A percentile compares a stretch with the other conserved stretches of the same genome.
phyloP scores from a whole-genome alignment of 257 asterid genomes.

The Ocimum tenuiflorum region DNA sequence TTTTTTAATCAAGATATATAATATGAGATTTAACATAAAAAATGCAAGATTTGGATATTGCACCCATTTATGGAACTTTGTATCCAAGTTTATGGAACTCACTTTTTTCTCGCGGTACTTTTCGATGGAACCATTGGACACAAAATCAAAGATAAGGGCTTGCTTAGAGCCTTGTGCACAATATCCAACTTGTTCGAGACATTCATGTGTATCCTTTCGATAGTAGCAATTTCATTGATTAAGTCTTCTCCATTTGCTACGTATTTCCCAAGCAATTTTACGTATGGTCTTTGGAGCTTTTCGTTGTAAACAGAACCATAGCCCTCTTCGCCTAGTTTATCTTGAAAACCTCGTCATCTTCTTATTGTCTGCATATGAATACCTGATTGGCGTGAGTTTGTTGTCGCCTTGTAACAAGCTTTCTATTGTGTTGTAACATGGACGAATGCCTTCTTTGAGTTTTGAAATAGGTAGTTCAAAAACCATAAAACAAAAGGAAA shows the following conservation, averaged over 20 bases:
- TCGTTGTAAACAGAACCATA: too few relatives aligned
- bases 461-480: constrained; percentile 10
- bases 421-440: constrained; percentile 2
- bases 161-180: too few relatives aligned
- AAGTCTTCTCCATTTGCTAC: background rate
- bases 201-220: background rate
- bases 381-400: too few relatives aligned
- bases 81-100: constrained; percentile 3
- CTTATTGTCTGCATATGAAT: constrained; percentile 12
- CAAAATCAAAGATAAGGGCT: too few relatives aligned
- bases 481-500: background rate
- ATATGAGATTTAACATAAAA: constrained; percentile 26
- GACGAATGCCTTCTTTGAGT: constrained; percentile 18
- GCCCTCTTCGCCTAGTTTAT: too few relatives aligned
- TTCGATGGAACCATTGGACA: background rate
- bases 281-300: too few relatives aligned
- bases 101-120: background rate
- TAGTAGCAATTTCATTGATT: too few relatives aligned
- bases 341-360: too few relatives aligned
- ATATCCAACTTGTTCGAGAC: background rate
- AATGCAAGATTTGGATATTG: constrained; percentile 15
- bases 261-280: constrained; percentile 19
- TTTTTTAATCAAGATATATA: constrained; percentile 22
- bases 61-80: constrained; percentile 16
- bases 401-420: constrained; percentile 3